Percentiles rank a stretch among this genome's conserved stretches.
These are phyloP conservation scores for Schizochytrium sp. DNA, from an alignment of 108 stramenopile species.

Conservation along the genomic window DNA sequence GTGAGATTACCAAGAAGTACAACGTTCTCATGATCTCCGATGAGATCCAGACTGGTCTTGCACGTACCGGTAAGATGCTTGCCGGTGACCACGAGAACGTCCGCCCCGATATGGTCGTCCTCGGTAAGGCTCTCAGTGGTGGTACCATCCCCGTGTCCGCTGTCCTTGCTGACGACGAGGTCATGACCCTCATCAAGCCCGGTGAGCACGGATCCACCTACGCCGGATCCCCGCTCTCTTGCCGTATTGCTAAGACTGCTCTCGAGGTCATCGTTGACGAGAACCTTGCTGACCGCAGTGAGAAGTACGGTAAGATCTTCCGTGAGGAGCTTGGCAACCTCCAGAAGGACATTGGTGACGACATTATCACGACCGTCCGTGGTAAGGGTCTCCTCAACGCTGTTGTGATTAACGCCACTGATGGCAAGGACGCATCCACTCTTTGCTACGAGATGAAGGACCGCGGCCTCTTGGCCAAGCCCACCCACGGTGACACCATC, in stretches of 20 bases:
- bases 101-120: conserved; percentile 93
- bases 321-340: conserved; percentile 80
- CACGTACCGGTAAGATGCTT: conserved; percentile 91
- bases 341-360: conserved; percentile 72
- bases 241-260: conserved; percentile 94
- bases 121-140: conserved; percentile 96
- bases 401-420: conserved; percentile 86
- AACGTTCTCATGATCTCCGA: conserved; percentile 96
- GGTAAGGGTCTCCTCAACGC: conserved; percentile 96
- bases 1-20: conserved; percentile 89
- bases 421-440: conserved; percentile 91
- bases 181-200: conserved; percentile 95
- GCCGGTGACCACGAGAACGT: conserved; percentile 90
- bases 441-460: conserved; percentile 90
- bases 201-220: conserved; percentile 99
- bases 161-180: conserved; percentile 92
- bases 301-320: conserved; percentile 86
- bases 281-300: conserved; percentile 86
- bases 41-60: conserved; percentile 99
- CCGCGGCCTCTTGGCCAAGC: conserved; percentile 95
- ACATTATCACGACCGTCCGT: conserved; percentile 82
- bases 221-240: conserved; percentile 98
- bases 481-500: conserved; percentile 98
- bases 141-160: conserved; percentile 96
- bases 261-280: conserved; percentile 94